Conservation (phyloP, 495 filamentous ascomycete genomes). For the Neurospora sp. region DNA sequence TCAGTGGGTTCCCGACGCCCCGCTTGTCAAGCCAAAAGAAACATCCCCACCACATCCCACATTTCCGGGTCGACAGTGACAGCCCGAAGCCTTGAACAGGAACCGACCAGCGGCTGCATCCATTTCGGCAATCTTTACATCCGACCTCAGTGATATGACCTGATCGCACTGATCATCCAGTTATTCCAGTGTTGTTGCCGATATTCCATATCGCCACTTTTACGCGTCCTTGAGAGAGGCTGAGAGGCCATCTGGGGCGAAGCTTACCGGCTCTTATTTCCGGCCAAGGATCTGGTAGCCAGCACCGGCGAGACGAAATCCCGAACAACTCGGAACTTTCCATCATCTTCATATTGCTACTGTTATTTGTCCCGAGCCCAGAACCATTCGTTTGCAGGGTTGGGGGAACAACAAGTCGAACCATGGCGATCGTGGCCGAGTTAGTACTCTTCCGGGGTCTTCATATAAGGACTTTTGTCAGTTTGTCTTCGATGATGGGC, state of each 20-base stretch:
- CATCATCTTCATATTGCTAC: background rate
- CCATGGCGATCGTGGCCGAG: conserved; percentile 61
- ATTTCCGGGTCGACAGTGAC: background rate
- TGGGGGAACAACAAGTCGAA: background rate
- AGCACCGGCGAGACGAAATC: background rate
- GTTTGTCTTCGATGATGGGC: background rate
- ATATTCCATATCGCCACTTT: conserved; percentile 17
- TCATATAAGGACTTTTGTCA: background rate
- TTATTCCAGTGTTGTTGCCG: background rate
- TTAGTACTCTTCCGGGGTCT: conserved; percentile 30
- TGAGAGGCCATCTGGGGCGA: background rate
- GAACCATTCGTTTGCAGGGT: background rate
- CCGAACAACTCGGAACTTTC: background rate
- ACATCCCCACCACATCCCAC: background rate
- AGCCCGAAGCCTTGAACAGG: background rate
- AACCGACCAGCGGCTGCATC: background rate
- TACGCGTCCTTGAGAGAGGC: conserved; percentile 13
- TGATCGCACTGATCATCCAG: conserved; percentile 9
- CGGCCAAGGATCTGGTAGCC: background rate
- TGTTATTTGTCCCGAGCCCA: background rate
- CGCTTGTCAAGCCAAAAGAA: background rate
- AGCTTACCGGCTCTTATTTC: background rate
- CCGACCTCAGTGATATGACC: conserved; percentile 15
- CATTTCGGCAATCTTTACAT: conserved; percentile 13
- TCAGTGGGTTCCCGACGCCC: background rate